Evolutionary conservation across 352 stramenopile species (phyloP).

Genomic region (Pythium rhizo-oryzae): DNA sequence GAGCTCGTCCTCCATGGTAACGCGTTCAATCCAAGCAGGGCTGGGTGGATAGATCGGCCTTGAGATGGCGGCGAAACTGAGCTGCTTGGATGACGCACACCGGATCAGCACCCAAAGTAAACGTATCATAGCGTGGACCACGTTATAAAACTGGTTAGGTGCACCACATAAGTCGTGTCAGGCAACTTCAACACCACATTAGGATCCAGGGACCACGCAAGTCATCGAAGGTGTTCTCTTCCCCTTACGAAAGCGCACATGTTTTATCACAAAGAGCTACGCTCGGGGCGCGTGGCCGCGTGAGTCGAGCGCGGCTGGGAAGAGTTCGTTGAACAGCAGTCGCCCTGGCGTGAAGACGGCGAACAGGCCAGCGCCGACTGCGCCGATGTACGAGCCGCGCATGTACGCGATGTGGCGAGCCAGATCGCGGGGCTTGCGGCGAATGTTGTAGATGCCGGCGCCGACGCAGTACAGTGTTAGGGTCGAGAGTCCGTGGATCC

Average conservation of each 20-base stretch:
- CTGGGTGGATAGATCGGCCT: not conserved
- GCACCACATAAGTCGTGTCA: not conserved
- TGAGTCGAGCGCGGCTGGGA: not conserved
- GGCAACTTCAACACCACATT: not conserved
- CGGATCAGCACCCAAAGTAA: not conserved
- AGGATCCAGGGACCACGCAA: no score
- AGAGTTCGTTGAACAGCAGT: conserved; percentile 10
- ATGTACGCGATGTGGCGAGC: conserved; percentile 7
- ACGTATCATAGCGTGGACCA: not conserved
- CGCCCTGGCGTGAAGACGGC: conserved; percentile 10
- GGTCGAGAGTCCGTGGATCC: conserved; percentile 24
- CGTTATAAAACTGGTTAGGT: not conserved
- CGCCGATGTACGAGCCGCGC: conserved; percentile 10
- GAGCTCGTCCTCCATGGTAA: conserved; percentile 73
- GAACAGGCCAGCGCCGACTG: conserved; percentile 7
- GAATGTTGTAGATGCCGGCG: conserved; percentile 21
- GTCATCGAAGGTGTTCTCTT: no score
- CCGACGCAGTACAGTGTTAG: conserved; percentile 6
- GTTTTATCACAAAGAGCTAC: no score
- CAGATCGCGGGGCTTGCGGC: not conserved
- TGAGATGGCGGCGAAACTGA: not conserved
- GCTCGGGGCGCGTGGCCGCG: no score
- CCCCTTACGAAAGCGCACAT: no score
- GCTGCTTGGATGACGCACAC: conserved; percentile 21
- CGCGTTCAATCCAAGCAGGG: no score